Evolutionary conservation across 164 flowering plant species (phyloP), one percentile per base, ranked within the genome.

Genomic region (Liquidambar formosana): DNA sequence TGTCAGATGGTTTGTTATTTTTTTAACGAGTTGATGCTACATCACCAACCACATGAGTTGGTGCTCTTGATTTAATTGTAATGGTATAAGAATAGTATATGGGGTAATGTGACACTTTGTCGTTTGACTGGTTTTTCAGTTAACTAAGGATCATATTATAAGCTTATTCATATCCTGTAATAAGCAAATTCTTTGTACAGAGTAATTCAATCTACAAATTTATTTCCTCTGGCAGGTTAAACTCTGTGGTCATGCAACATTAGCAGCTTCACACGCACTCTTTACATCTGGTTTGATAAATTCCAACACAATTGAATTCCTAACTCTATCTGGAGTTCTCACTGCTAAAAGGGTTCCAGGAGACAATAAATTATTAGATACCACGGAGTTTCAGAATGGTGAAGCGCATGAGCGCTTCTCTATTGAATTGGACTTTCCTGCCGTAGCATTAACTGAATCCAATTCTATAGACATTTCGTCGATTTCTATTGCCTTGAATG

Each of bases 361-460:
- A n/a, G 44, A 19, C 28, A 71, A 63, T 38, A 22, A 61, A 10
- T n/a, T n/a, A n/a, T n/a, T n/a, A n/a, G n/a, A n/a, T n/a, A n/a
- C n/a, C n/a, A n/a, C n/a, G n/a, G n/a, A n/a, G n/a, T n/a, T n/a
- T 47, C 69, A 56, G 71, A 69, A 0, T 1, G 49, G 33, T n/a
- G n/a, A n/a, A n/a, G n/a, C n/a, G n/a, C n/a, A n/a, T n/a, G n/a
- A n/a, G n/a, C n/a, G n/a, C n/a, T 85, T 78, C 68, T 77, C 71
- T 2, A 84, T 94, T 26, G 93, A 94, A 70, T 76, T 94, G 73
- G 82, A 89, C 69, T 91, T 94, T 56, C 98, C 98, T 48, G 28
- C 69, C 3, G 66, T 73, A 25, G 62, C 84, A 14, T 26, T 73
- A 15, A 8, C n/a, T 25, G 96, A 90, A 10, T 85, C 72, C 63